Conservation (phyloP, 2,329 filamentous ascomycete species). For the Pseudogymnoascus verrucosus region DNA sequence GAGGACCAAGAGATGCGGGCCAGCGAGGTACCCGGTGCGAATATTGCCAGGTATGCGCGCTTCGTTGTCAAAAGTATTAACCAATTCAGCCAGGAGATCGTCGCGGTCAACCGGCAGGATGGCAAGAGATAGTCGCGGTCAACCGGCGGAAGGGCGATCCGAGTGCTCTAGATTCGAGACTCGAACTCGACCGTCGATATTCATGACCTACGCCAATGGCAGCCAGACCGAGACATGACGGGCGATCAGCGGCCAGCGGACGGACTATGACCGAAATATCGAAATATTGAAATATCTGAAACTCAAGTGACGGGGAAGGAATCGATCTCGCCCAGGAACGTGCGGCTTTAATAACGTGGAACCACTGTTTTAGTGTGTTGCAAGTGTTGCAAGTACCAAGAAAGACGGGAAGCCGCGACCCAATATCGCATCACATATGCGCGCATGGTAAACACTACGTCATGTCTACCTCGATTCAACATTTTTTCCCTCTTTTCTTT, state of each 20-base stretch:
- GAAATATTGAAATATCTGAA: background rate
- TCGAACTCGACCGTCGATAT: background rate
- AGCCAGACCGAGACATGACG: background rate
- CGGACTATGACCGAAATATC: background rate
- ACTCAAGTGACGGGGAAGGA: background rate
- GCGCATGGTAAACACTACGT: background rate
- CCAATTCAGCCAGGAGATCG: background rate
- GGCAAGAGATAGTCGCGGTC: no score
- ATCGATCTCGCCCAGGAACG: background rate
- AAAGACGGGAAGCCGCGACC: background rate
- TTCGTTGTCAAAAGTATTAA: background rate
- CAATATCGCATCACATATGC: background rate
- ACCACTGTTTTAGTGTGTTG: background rate
- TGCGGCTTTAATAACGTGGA: background rate
- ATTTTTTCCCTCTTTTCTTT: background rate
- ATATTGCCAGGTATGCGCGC: background rate
- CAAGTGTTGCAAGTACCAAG: background rate
- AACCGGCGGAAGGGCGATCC: background rate
- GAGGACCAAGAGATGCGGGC: background rate
- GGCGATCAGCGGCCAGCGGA: background rate
- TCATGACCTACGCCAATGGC: background rate
- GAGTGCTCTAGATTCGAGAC: background rate
- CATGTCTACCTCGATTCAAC: background rate
- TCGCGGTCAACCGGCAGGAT: background rate
- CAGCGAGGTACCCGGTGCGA: conserved; percentile 1